Evolutionary conservation across 2,329 filamentous ascomycete species (phyloP), one percentile per base, ranked within the genome.

Genomic region (Gaeumannomyces sp.): DNA sequence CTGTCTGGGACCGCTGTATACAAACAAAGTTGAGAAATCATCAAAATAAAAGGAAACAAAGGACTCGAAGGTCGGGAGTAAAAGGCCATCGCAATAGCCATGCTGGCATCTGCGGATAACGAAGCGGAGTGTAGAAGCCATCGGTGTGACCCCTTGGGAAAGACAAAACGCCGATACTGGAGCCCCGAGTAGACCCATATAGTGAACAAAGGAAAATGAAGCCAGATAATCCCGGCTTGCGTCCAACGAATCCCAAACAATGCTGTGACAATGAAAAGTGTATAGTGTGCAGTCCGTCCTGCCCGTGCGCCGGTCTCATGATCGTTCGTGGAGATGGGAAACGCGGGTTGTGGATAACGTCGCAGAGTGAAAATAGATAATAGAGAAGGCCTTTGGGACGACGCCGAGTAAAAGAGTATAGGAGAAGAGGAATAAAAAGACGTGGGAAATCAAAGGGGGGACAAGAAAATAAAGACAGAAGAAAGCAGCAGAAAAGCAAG

Each of bases 381-480:
- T 28, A 59, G n/a, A 59, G 13, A 59, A 13, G 57, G 29, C 27
- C 14, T 27, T 59, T 8, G 22, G 57, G 29, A 14, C 25, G n/a
- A 59, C 0, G 57, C 29, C 57, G 57, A 58, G 25, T 59, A 59
- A 22, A 59, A 13, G 27, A 25, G 13, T 14, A 8, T 19, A 59
- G 10, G 7, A 59, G 57, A 28, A 29, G 8, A 28, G 25, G 57
- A 13, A 59, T 29, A 6, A 59, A 11, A 28, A 13, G 29, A 27
- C 29, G 57, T 22, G 25, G n/a, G 2, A 64, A 22, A 28, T 33
- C 1, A 33, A 13, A 38, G 53, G 60, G 35, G 31, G n/a, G 10
- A 58, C 27, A 58, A 66, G 59, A 56, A 62, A 38, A 59, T 16
- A 60, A 58, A 29, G 53, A 33, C 28, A 6, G n/a, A 58, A 33